These are phyloP conservation scores for Sporothrix pseudoabietina DNA, from an alignment of 2,329 filamentous ascomycete species.

Conservation along the genomic window DNA sequence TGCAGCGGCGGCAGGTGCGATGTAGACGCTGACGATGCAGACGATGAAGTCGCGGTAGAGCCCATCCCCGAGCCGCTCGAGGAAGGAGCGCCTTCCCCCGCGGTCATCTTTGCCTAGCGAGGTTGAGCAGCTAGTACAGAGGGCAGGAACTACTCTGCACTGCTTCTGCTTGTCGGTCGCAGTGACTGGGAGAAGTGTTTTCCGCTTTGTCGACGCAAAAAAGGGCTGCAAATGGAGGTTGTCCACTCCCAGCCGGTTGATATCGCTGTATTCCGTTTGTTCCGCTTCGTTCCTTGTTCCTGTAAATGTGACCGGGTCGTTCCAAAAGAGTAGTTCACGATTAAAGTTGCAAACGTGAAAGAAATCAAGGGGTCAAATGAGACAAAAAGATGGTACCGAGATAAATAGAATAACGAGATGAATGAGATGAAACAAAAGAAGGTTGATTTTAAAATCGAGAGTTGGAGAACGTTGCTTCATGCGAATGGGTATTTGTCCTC, in stretches of 20 bases:
- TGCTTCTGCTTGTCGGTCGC: not conserved
- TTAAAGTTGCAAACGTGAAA: not conserved
- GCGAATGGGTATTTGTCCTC: not conserved
- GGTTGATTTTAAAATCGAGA: not conserved
- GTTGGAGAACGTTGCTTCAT: not conserved
- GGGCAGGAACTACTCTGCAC: no score
- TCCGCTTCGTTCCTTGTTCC: not conserved
- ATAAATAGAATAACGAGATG: no score
- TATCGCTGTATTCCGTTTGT: not conserved
- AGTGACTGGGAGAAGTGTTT: not conserved
- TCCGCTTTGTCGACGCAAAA: no score
- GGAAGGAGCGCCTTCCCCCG: constrained; percentile 17
- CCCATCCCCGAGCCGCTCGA: not conserved
- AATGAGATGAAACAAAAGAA: not conserved
- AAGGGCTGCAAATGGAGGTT: not conserved
- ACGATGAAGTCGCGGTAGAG: not conserved
- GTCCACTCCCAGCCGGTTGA: not conserved
- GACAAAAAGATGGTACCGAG: no score
- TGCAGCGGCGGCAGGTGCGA: constrained; percentile 1
- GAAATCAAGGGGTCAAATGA: not conserved
- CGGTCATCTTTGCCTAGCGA: not conserved
- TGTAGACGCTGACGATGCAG: not conserved
- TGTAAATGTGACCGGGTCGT: constrained; percentile 2
- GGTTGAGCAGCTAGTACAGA: not conserved
- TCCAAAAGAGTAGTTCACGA: not conserved